phyloP scores from a whole-genome alignment of 192 early-diverging fungal genomes.

The Backusella mclennaniae region DNA sequence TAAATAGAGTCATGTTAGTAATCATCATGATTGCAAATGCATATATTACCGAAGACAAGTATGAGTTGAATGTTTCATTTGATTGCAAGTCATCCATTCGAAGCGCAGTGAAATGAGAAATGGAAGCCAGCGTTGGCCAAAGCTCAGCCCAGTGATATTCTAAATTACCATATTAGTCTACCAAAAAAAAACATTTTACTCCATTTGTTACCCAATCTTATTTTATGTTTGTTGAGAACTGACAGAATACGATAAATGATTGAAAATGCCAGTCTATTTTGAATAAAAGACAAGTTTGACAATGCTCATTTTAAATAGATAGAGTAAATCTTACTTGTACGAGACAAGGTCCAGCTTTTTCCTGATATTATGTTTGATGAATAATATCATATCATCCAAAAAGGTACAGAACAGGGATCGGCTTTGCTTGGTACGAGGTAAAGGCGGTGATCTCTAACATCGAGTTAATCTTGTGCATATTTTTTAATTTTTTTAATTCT shows the following conservation, averaged over 20 bases:
- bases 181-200: not conserved
- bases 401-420: slow-evolving; percentile 41
- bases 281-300: not conserved
- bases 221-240: slow-evolving; percentile 21
- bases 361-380: slow-evolving; percentile 55
- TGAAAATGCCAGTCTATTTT: slow-evolving; percentile 20
- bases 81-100: slow-evolving; percentile 38
- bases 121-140: slow-evolving; percentile 47
- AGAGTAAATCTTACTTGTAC: slow-evolving; percentile 35
- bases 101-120: slow-evolving; percentile 44
- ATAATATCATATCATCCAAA: slow-evolving; percentile 47
- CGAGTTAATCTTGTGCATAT: no score
- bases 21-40: not conserved
- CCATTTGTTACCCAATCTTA: slow-evolving; percentile 26
- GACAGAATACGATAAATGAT: slow-evolving; percentile 32
- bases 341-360: slow-evolving; percentile 50
- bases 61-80: slow-evolving; percentile 27
- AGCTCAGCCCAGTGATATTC: slow-evolving; percentile 56
- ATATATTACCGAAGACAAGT: slow-evolving; percentile 39
- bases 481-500: not conserved
- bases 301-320: not conserved
- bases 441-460: slow-evolving; percentile 40
- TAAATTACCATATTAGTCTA: slow-evolving; percentile 13
- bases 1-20: not conserved
- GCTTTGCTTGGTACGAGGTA: slow-evolving; percentile 40